A percentile compares a stretch with the other conserved stretches of the same genome.
Evolutionary conservation across 2,329 filamentous ascomycete genomes (phyloP).

Genomic region (Cladophialophora carrionii): DNA sequence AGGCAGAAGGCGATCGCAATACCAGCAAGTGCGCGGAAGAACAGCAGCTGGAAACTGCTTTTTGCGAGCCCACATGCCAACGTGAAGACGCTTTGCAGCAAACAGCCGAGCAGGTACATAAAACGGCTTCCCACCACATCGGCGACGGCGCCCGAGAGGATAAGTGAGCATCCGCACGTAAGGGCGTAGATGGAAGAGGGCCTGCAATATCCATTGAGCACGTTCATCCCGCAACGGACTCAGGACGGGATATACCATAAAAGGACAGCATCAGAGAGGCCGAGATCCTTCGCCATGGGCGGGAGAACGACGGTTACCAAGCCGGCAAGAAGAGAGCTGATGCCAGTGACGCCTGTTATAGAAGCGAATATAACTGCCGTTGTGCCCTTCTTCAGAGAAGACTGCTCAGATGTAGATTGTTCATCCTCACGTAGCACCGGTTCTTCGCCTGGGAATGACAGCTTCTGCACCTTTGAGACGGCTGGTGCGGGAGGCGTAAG

Average conservation of each 20-base stretch:
- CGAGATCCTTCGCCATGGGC: constrained; percentile 37
- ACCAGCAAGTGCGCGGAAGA: constrained; percentile 54
- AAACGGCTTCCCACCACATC: constrained; percentile 55
- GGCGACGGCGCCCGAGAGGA: constrained; percentile 56
- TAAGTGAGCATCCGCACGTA: constrained; percentile 54
- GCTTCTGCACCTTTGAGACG: neutral
- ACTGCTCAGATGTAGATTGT: neutral
- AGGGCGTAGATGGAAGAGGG: constrained; percentile 47
- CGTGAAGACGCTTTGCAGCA: constrained; percentile 51
- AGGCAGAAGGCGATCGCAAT: constrained; percentile 55
- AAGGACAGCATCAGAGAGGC: constrained; percentile 35
- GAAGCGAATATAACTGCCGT: constrained; percentile 27
- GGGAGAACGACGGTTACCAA: constrained; percentile 38
- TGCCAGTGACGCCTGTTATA: constrained; percentile 29
- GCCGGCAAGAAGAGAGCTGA: constrained; percentile 35
- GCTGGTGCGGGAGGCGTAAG: constrained; percentile 13
- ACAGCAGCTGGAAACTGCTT: constrained; percentile 51
- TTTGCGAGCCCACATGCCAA: constrained; percentile 50
- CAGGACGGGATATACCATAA: constrained; percentile 33
- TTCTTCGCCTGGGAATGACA: neutral
- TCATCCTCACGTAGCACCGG: neutral
- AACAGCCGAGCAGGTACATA: constrained; percentile 53
- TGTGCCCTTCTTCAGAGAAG: constrained; percentile 11
- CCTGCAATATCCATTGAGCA: constrained; percentile 24
- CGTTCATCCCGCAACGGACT: neutral